Evolutionary conservation across 768 basidiomycete species (phyloP), one percentile per base, ranked within the genome.

Genomic region (Boletus vinaceobasis): DNA sequence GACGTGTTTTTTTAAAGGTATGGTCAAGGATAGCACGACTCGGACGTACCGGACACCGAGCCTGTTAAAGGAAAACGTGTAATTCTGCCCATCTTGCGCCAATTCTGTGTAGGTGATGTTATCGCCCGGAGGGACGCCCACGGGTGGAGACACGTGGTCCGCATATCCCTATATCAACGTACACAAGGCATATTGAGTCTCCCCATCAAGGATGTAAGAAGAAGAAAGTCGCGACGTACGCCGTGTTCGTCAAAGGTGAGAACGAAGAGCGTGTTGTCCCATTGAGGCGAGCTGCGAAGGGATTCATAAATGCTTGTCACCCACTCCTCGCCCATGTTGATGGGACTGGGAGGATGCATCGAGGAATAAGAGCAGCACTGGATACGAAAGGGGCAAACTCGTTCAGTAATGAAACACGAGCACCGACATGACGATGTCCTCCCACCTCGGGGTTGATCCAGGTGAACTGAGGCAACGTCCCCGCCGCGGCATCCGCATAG

Each of bases 371-470:
- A 6, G 21, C 65, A 66, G 23, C 65, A 66, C 65, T 66, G 14
- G 26, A 27, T 21, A 26, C n/a, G 13, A 37, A 31, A 17, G 10
- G 32, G 7, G 0, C 29, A 15, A 29, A 3, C 5, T 17, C 15
- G 3, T 46, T 59, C 17, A 49, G 31, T 6, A 37, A 40, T 13
- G 17, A 45, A 45, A 47, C 4, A 14, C 17, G 13, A 42, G 32
- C 7, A 7, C 23, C 14, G 9, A 17, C 7, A 4, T 5, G n/a
- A 31, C 1, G n/a, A 23, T 23, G n/a, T 21, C 43, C 13, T 26
- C 52, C 7, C 21, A 68, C 63, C 66, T 66, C 65, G 3, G 65
- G 65, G 37, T 66, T 66, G 35, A 66, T 68, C 47, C 55, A 66
- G 7, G 63, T 65, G 23, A 66, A 65, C 51, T 60, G 66, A 7